Base-by-base conservation (phyloP, 306 rosid genomes). In the Oxytropis ochrocephala region DNA sequence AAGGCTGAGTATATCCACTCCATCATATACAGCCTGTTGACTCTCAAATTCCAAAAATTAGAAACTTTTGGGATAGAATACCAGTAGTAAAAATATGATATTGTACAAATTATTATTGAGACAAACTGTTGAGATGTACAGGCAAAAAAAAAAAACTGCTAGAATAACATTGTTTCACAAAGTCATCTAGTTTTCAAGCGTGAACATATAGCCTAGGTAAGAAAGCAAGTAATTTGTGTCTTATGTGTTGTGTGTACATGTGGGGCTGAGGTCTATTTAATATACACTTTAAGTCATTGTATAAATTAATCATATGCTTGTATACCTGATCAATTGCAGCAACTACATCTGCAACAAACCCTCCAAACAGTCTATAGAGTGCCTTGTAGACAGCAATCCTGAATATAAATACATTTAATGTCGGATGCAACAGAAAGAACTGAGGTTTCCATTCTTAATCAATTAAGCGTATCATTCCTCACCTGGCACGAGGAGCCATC, bases 401-500 rank as follows among this genome's bases (percentile, higher is more conserved):
- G 85, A 60, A 81, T 54, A 80, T 62, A 74, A 43, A 72, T 16
- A 67, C 39, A 70, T 51, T 64, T 69, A 69, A 53, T 50, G 67
- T 54, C 24, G 46, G 36, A 14, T 51, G 70, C 69, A 76, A 73
- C 66, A 56, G 64, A 53, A 75, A 67, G 50, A 64, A 53, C 19
- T 13, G 43, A 2, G 65, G 38, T 80, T 50, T 61, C 66, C 9
- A 36, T 57, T 55, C 58, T 57, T 61, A 78, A 72, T 55, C 67
- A 79, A 48, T 30, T 7, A 50, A 24, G 73, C 53, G 48, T 67
- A 38, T 61, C 64, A 56, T 69, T 82, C 78, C 86, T 85, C 82
- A 89, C 99, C 99, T 91, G 36, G 99, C 97, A 75, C 96, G 99
- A 24, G 99, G 99, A 77, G 99, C 99, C 99, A 95, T 95, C 78